phyloP scores from a whole-genome alignment of 2,329 filamentous ascomycete species.

The Colletotrichum destructivum region DNA sequence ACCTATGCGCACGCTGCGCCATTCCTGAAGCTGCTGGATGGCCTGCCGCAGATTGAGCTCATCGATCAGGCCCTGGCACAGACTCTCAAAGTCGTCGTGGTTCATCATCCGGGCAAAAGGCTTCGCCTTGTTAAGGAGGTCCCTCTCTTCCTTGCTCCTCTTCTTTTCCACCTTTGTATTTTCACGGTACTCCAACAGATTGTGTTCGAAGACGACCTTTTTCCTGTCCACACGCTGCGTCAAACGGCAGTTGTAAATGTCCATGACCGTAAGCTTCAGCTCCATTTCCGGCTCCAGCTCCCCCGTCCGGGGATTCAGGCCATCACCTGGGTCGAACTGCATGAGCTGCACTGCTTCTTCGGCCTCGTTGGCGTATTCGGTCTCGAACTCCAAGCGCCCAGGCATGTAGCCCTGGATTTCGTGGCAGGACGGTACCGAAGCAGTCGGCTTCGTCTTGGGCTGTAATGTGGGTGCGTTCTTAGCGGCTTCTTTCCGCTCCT shows the following conservation, averaged over 20 bases:
- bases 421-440: constrained; percentile 95
- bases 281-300: constrained; percentile 97
- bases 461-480: constrained; percentile 87
- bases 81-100: constrained; percentile 87
- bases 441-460: constrained; percentile 95
- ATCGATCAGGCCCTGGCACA: constrained; percentile 88
- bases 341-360: constrained; percentile 98
- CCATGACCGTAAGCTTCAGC: constrained; percentile 97
- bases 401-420: constrained; percentile 99
- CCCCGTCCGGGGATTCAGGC: constrained; percentile 86
- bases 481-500: constrained; percentile 88
- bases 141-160: constrained; percentile 93
- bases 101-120: constrained; percentile 99
- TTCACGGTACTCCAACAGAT: constrained; percentile 92
- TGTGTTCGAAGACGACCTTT: constrained; percentile 96
- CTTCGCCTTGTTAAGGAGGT: constrained; percentile 92
- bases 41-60: constrained; percentile 93
- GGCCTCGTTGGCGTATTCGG: constrained; percentile 96
- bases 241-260: constrained; percentile 94
- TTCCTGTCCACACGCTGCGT: constrained; percentile 94
- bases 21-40: constrained; percentile 92
- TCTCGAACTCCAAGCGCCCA: constrained; percentile 96
- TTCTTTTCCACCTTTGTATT: constrained; percentile 94
- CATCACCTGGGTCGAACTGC: constrained; percentile 97
- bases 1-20: constrained; percentile 87